Evolutionary conservation across 2,329 filamentous ascomycete species (phyloP).

Genomic region (Lizonia empirigonia): DNA sequence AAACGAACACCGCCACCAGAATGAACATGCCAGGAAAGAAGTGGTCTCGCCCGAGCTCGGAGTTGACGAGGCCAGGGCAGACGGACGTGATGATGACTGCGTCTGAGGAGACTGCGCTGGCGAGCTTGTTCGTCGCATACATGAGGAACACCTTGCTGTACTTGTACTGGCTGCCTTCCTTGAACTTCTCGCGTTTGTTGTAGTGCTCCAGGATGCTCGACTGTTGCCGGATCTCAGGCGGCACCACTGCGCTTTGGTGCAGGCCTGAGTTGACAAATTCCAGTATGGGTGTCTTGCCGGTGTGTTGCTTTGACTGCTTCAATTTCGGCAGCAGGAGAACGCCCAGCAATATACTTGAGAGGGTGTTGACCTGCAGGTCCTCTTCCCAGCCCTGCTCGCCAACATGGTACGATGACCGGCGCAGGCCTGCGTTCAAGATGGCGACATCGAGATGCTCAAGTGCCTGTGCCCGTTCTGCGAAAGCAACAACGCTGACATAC

Average conservation of each 20-base stretch:
- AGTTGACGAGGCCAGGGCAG: slow-evolving; percentile 42
- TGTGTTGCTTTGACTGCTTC: slow-evolving; percentile 31
- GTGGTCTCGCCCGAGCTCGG: slow-evolving; percentile 40
- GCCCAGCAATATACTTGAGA: slow-evolving; percentile 62
- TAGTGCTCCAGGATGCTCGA: slow-evolving; percentile 38
- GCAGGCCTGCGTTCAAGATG: slow-evolving; percentile 50
- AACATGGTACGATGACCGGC: slow-evolving; percentile 28
- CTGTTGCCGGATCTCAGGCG: slow-evolving; percentile 24
- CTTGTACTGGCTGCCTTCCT: slow-evolving; percentile 34
- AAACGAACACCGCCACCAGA: slow-evolving; percentile 27
- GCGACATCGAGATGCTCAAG: slow-evolving; percentile 47
- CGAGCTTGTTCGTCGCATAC: slow-evolving; percentile 39
- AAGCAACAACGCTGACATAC: slow-evolving; percentile 41
- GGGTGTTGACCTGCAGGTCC: slow-evolving; percentile 62
- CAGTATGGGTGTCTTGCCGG: slow-evolving; percentile 34
- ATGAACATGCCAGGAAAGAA: slow-evolving; percentile 35
- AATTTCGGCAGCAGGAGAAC: slow-evolving; percentile 55
- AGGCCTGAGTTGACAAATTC: slow-evolving; percentile 44
- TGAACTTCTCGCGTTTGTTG: slow-evolving; percentile 38
- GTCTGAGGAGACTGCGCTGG: slow-evolving; percentile 30
- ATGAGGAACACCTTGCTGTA: slow-evolving; percentile 46
- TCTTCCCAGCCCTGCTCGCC: slow-evolving; percentile 48
- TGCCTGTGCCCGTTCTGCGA: slow-evolving; percentile 34
- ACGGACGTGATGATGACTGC: slow-evolving; percentile 47
- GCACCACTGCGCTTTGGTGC: slow-evolving; percentile 34